A percentile compares a stretch with the other conserved stretches of the same genome.
Conservation (phyloP, 208 protist species). For the Trypanosoma lewisi region DNA sequence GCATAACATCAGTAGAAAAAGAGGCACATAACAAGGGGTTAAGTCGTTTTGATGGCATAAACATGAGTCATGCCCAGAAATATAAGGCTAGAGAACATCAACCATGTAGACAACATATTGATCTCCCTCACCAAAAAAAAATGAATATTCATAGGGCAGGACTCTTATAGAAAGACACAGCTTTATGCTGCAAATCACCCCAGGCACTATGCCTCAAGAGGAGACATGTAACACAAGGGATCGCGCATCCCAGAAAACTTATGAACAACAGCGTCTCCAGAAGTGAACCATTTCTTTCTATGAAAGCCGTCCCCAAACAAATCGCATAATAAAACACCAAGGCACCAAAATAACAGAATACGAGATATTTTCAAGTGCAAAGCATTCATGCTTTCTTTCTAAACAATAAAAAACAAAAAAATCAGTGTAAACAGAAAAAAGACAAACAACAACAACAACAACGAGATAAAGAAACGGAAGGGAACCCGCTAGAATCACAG, state of each 20-base stretch:
- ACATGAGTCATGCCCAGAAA: slow-evolving; percentile 18
- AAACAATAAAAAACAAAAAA: background rate
- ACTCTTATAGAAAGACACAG: slow-evolving; percentile 1
- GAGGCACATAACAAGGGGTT: slow-evolving; percentile 22
- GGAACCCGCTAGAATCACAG: too few species aligned
- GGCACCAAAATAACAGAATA: slow-evolving; percentile 8
- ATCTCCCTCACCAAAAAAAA: slow-evolving; percentile 7
- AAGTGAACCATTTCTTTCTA: slow-evolving; percentile 6
- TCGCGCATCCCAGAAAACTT: slow-evolving; percentile 4
- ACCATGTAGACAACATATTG: slow-evolving; percentile 6
- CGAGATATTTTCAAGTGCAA: background rate
- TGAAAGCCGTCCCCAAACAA: slow-evolving; percentile 14
- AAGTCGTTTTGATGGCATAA: slow-evolving; percentile 22
- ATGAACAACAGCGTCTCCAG: slow-evolving; percentile 19
- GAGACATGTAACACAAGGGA: background rate
- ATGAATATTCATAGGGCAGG: background rate
- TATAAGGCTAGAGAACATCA: slow-evolving; percentile 19
- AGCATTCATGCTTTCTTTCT: background rate
- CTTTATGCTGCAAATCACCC: background rate
- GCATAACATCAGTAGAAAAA: slow-evolving; percentile 17
- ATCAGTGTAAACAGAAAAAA: background rate
- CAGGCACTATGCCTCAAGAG: background rate
- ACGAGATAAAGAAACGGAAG: too few species aligned
- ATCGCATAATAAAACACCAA: slow-evolving; percentile 14
- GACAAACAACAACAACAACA: too few species aligned